Evolutionary conservation across 257 asterid species (phyloP).

Genomic region (Solanum tarapatanum): DNA sequence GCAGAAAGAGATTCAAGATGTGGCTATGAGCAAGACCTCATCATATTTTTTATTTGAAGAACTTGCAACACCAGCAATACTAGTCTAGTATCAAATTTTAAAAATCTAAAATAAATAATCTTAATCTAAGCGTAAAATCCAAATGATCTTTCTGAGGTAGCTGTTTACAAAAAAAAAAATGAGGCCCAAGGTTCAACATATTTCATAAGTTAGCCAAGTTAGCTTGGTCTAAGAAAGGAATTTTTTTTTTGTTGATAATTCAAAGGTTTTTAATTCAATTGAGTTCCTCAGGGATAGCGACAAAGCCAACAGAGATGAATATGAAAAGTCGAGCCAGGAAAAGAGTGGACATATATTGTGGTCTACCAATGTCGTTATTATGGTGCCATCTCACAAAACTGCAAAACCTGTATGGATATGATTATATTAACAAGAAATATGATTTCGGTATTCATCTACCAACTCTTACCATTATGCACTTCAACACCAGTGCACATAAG

Average conservation of each 20-base stretch:
- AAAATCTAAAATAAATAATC: neutral
- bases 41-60: neutral
- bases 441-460: neutral
- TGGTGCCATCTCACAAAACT: no score
- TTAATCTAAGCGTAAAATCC: neutral
- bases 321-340: neutral
- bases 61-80: neutral
- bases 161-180: no score
- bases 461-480: neutral
- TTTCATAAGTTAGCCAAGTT: neutral
- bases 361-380: neutral
- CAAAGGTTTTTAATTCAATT: no score
- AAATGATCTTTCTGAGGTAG: neutral
- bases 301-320: neutral
- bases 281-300: no score
- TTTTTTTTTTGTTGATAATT: no score
- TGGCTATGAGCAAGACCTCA: neutral
- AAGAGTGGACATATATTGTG: neutral
- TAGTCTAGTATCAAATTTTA: neutral
- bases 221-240: no score
- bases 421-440: neutral
- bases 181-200: neutral
- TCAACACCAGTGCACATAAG: neutral
- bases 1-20: neutral
- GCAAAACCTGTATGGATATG: neutral